Base-by-base conservation (phyloP, 345 rosid species). In the Populus pruinosa region DNA sequence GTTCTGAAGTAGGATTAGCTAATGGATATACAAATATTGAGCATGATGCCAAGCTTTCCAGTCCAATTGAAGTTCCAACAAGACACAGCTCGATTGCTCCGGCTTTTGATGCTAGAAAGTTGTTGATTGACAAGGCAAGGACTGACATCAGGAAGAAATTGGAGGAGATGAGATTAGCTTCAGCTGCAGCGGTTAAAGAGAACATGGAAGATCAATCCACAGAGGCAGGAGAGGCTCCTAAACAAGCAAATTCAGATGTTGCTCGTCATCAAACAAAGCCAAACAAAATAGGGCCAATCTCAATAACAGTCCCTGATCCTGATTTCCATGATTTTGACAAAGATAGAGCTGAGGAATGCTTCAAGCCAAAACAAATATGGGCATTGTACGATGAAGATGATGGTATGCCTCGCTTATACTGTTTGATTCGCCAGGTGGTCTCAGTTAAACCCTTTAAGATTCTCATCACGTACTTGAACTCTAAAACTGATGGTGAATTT, bases 241-340 rank as follows among this genome's bases (percentile, higher is more conserved):
- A 75, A 49, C 68, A n/a, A 35, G 71, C 72, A 74, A 79, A 79
- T 72, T 53, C 70, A 33, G 76, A 38, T 78, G 79, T 67, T 72
- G 68, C 76, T 68, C 83, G 78, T 74, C 70, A 62, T 72, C 87
- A 85, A 53, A 70, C 74, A 35, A 88, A 81, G 80, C 84, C 86
- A 64, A 78, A 76, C 70, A 88, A 72, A 80, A 78, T 49, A 47
- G 87, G 74, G 55, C 91, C 99, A 33, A 68, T 89, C 64, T 80
- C 93, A 8, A 89, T 92, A 72, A 88, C 86, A 38, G 98, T 96
- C 17, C 98, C 99, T 64, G 99, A 96, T 81, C 87, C 97, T 2
- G 99, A 96, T 77, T 96, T 96, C 84, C 99, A 93, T 84, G 97
- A 96, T 78, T 96, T 96, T 64, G 98, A 93, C 82, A 90, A 88